A percentile compares a stretch with the other conserved stretches of the same genome.
These are phyloP conservation scores for Craterostigma plantagineum DNA, from an alignment of 257 asterid genomes.

Conservation along the genomic window DNA sequence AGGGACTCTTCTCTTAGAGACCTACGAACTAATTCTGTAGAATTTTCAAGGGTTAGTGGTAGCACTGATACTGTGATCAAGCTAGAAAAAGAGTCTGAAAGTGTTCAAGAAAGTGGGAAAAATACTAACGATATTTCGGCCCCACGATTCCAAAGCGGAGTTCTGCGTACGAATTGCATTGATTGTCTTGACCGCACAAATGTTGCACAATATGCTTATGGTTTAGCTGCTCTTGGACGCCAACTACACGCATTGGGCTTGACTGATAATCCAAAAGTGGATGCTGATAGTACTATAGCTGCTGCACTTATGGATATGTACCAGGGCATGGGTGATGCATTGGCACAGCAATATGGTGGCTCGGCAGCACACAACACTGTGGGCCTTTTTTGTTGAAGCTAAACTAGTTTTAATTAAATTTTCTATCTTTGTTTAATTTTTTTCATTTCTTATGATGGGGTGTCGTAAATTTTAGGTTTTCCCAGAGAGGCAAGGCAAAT, in stretches of 20 bases:
- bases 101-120: slow-evolving; percentile 22
- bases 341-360: slow-evolving; percentile 99
- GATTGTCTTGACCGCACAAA: slow-evolving; percentile 97
- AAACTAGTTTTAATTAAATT: neutral
- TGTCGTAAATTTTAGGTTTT: slow-evolving; percentile 40
- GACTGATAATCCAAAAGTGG: slow-evolving; percentile 77
- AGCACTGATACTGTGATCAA: slow-evolving; percentile 30
- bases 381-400: slow-evolving; percentile 11
- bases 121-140: slow-evolving; percentile 18
- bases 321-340: slow-evolving; percentile 97
- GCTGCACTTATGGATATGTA: slow-evolving; percentile 99
- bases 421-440: neutral
- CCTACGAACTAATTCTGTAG: slow-evolving; percentile 52
- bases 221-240: slow-evolving; percentile 87
- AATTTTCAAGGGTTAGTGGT: slow-evolving; percentile 41
- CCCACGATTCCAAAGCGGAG: slow-evolving; percentile 81
- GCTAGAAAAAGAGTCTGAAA: slow-evolving; percentile 47
- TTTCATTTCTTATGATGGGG: slow-evolving; percentile 3
- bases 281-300: slow-evolving; percentile 92
- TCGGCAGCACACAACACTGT: slow-evolving; percentile 97
- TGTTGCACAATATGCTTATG: slow-evolving; percentile 97
- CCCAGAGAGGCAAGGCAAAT: slow-evolving; percentile 97
- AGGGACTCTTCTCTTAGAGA: slow-evolving; percentile 77
- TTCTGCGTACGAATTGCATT: slow-evolving; percentile 94
- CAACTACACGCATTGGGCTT: slow-evolving; percentile 87